Conservation (phyloP, 345 rosid genomes). For the Lumnitzera racemosa region DNA sequence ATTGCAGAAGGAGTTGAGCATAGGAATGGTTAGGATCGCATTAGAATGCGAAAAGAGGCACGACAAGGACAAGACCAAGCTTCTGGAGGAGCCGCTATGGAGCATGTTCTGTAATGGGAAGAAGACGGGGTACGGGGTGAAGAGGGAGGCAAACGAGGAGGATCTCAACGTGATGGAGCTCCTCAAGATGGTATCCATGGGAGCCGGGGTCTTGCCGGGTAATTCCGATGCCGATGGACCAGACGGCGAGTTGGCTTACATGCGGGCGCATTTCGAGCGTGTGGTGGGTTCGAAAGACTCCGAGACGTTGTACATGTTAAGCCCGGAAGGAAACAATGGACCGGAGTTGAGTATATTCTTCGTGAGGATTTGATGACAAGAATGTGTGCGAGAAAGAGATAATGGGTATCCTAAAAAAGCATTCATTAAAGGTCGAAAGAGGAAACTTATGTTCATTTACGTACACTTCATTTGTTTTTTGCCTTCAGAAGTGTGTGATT, state of each 20-base stretch:
- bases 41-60: conserved; percentile 59
- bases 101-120: conserved; percentile 79
- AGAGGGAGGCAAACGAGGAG: conserved; percentile 57
- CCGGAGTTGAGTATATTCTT: conserved; percentile 82
- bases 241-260: conserved; percentile 69
- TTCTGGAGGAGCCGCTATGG: conserved; percentile 71
- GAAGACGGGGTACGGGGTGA: conserved; percentile 61
- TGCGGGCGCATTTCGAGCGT: conserved; percentile 72
- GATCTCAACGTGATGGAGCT: conserved; percentile 76
- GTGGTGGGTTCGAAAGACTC: conserved; percentile 83
- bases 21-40: conserved; percentile 75
- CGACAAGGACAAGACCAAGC: conserved; percentile 38
- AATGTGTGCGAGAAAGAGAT: too few relatives aligned
- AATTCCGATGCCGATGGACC: conserved; percentile 53
- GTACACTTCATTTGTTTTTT: too few relatives aligned
- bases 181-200: conserved; percentile 74
- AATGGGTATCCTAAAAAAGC: too few relatives aligned
- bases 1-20: conserved; percentile 51
- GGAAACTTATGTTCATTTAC: too few relatives aligned
- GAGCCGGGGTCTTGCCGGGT: conserved; percentile 78
- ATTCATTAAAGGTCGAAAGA: too few relatives aligned
- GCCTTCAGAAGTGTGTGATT: too few relatives aligned
- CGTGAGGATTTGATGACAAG: conserved; percentile 39
- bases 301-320: conserved; percentile 71
- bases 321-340: conserved; percentile 74